Conservation (phyloP, 2,329 filamentous ascomycete species). For the Fusarium gaditjirri region DNA sequence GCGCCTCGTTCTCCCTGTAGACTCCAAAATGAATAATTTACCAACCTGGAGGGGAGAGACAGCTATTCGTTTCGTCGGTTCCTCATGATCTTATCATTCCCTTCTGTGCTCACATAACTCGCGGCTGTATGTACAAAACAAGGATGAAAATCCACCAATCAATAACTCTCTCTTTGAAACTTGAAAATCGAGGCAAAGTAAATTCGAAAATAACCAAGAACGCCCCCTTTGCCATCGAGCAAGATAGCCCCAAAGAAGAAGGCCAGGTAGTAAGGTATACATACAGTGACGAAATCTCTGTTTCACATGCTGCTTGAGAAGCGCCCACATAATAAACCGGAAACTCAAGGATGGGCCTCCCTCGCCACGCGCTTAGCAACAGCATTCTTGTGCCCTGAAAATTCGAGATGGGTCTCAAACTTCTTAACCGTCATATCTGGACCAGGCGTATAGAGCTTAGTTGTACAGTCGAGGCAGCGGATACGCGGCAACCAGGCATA, state of each 20-base stretch:
- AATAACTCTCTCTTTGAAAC: conserved; percentile 28
- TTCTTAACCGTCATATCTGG: conserved; percentile 87
- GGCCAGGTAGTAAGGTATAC: not conserved
- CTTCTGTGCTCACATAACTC: conserved; percentile 10
- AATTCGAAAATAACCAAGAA: conserved; percentile 17
- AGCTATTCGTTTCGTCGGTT: conserved; percentile 11
- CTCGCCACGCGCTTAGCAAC: conserved; percentile 57
- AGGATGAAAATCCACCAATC: conserved; percentile 5
- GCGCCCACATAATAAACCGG: not conserved
- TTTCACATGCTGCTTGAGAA: not conserved
- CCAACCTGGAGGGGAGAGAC: conserved; percentile 12
- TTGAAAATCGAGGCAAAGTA: conserved; percentile 7
- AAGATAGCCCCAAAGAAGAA: conserved; percentile 17
- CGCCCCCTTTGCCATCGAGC: conserved; percentile 23
- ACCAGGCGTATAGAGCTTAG: conserved; percentile 92
- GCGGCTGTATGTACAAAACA: conserved; percentile 27
- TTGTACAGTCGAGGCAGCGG: conserved; percentile 89
- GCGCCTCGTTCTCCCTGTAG: conserved; percentile 28
- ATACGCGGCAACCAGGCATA: conserved; percentile 91
- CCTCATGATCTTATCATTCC: conserved; percentile 13
- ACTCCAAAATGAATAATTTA: conserved; percentile 28
- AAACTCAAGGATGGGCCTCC: conserved; percentile 29
- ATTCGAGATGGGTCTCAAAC: conserved; percentile 92
- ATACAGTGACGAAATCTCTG: not conserved
- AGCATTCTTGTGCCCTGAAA: conserved; percentile 79